Evolutionary conservation across 768 basidiomycete genomes (phyloP).

Genomic region (Lactifluus piperatus): DNA sequence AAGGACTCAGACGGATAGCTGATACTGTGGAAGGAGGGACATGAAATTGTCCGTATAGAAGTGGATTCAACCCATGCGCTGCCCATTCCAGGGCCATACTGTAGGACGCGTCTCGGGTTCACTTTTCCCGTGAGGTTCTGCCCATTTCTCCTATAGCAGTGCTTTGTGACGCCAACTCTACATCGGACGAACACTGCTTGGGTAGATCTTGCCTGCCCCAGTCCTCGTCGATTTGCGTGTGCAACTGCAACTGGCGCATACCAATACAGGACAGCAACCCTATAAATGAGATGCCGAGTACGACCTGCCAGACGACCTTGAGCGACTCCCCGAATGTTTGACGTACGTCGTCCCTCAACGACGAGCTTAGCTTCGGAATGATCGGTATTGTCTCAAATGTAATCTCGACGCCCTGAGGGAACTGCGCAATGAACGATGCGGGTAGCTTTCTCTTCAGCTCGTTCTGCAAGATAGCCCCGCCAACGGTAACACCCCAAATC

Average conservation of each 20-base stretch:
- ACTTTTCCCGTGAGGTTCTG: too few species aligned
- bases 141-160: too few species aligned
- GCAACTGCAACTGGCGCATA: slow-evolving; percentile 25
- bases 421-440: slow-evolving; percentile 18
- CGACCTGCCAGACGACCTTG: slow-evolving; percentile 26
- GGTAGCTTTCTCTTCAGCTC: slow-evolving; percentile 28
- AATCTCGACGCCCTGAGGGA: slow-evolving; percentile 22
- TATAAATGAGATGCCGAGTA: slow-evolving; percentile 24
- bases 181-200: too few species aligned
- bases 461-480: slow-evolving; percentile 32
- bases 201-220: slow-evolving; percentile 24
- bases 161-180: too few species aligned
- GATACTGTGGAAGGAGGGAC: too few species aligned
- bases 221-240: slow-evolving; percentile 25
- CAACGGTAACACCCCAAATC: slow-evolving; percentile 17
- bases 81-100: too few species aligned
- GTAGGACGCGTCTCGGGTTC: too few species aligned
- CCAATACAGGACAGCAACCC: slow-evolving; percentile 25
- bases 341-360: slow-evolving; percentile 18
- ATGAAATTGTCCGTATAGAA: too few species aligned
- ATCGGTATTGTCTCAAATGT: too few species aligned
- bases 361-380: too few species aligned
- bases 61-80: too few species aligned
- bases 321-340: slow-evolving; percentile 26
- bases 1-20: too few species aligned